Percentiles rank a stretch among this genome's conserved stretches.
Evolutionary conservation across 352 stramenopile genomes (phyloP).

Genomic region (Globisporangium splendens): DNA sequence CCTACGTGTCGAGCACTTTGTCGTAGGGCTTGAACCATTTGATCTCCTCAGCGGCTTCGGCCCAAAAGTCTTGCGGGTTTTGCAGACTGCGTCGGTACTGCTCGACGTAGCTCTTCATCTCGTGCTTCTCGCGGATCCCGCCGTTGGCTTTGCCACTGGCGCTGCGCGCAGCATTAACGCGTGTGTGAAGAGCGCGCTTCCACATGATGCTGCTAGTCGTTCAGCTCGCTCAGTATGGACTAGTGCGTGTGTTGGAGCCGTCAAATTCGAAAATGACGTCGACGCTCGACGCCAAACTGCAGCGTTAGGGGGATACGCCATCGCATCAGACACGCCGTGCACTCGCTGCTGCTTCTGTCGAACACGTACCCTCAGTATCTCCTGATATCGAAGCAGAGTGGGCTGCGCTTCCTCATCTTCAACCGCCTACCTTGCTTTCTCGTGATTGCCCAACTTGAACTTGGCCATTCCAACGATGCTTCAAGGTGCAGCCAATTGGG

Average conservation of each 20-base stretch:
- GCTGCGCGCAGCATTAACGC: too few species aligned
- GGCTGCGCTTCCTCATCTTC: background rate
- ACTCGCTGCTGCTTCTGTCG: background rate
- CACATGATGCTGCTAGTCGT: constrained; percentile 3
- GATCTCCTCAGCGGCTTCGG: constrained; percentile 24
- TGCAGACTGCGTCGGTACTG: constrained; percentile 28
- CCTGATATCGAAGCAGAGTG: too few species aligned
- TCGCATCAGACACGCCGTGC: background rate
- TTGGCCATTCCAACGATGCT: background rate
- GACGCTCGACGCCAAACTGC: background rate
- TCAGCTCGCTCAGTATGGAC: background rate
- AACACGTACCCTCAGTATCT: too few species aligned
- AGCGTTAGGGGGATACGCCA: background rate
- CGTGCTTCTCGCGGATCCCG: constrained; percentile 13
- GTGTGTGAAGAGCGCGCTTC: background rate
- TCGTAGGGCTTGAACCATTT: constrained; percentile 33
- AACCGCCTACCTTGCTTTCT: background rate
- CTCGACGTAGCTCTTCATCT: constrained; percentile 22
- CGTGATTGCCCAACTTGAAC: constrained; percentile 9
- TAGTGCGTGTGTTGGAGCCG: background rate
- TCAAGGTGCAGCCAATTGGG: background rate
- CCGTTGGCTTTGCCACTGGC: background rate
- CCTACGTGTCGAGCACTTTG: constrained; percentile 24
- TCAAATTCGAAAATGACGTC: constrained; percentile 9
- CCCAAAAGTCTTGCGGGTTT: constrained; percentile 28